These are phyloP conservation scores for Eimeria praecox DNA, from an alignment of 169 alveolate genomes.

Conservation along the genomic window DNA sequence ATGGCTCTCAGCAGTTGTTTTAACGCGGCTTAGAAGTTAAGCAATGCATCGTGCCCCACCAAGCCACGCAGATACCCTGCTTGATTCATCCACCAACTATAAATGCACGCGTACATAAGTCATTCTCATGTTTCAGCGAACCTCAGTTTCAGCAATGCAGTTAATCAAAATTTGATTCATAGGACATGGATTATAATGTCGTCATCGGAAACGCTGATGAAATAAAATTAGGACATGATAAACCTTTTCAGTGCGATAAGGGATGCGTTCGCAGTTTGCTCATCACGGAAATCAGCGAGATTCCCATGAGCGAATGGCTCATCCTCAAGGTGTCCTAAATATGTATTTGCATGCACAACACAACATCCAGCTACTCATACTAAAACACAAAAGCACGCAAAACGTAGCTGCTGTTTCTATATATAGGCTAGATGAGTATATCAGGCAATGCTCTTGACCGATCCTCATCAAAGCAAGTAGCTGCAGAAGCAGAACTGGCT, in stretches of 20 bases:
- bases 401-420: not conserved
- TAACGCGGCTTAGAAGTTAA: slow-evolving; percentile 4
- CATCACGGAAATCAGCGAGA: slow-evolving; percentile 73
- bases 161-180: slow-evolving; percentile 10
- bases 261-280: slow-evolving; percentile 73
- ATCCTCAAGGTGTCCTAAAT: slow-evolving; percentile 18
- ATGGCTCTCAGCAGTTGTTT: slow-evolving; percentile 67
- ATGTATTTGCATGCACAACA: not conserved
- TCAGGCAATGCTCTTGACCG: slow-evolving; percentile 24
- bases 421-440: not conserved
- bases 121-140: not conserved
- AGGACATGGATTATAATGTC: slow-evolving; percentile 49
- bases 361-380: not conserved
- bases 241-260: slow-evolving; percentile 49
- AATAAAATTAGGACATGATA: not conserved
- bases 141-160: slow-evolving; percentile 57
- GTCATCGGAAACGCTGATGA: slow-evolving; percentile 27
- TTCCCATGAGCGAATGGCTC: slow-evolving; percentile 70
- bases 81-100: not conserved
- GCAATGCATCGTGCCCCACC: not conserved
- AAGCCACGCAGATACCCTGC: slow-evolving; percentile 73
- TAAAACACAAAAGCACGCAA: not conserved
- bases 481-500: slow-evolving; percentile 77
- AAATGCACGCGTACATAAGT: not conserved
- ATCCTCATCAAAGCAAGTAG: slow-evolving; percentile 57